These are phyloP conservation scores for Xylariales sp. DNA, from an alignment of 2,329 filamentous ascomycete genomes.

Conservation along the genomic window DNA sequence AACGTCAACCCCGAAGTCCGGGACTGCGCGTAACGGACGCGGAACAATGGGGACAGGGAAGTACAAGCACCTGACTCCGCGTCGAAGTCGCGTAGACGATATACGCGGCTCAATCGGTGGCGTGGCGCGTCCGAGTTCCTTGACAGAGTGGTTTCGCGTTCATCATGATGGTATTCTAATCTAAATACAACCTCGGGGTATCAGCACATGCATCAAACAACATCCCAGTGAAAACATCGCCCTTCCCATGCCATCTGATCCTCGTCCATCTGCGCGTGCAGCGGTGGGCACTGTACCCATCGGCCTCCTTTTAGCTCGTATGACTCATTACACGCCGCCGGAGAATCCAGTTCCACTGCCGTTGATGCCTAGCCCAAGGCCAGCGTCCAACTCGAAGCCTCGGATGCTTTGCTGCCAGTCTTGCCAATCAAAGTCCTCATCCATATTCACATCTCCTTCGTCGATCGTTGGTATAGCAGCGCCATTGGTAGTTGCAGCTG, in stretches of 20 bases:
- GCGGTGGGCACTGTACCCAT: no score
- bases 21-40: background rate
- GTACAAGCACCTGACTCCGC: background rate
- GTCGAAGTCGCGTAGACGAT: background rate
- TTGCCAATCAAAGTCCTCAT: conserved; percentile 43
- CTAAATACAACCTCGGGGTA: no score
- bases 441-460: conserved; percentile 27
- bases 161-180: no score
- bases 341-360: conserved; percentile 20
- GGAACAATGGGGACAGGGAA: background rate
- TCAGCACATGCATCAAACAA: no score
- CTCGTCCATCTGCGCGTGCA: no score
- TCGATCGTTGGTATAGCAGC: conserved; percentile 21
- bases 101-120: no score
- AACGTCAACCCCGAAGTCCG: background rate
- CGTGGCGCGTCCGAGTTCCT: no score
- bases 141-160: no score
- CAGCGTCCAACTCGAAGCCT: conserved; percentile 30
- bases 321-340: conserved; percentile 24
- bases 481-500: conserved; percentile 11
- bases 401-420: conserved; percentile 41
- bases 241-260: no score
- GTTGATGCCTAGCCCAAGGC: conserved; percentile 18
- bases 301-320: no score
- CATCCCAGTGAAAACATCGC: no score